Percentiles rank a stretch among this genome's conserved stretches.
Evolutionary conservation across 768 basidiomycete species (phyloP).

Genomic region (Exsudoporus frostii): DNA sequence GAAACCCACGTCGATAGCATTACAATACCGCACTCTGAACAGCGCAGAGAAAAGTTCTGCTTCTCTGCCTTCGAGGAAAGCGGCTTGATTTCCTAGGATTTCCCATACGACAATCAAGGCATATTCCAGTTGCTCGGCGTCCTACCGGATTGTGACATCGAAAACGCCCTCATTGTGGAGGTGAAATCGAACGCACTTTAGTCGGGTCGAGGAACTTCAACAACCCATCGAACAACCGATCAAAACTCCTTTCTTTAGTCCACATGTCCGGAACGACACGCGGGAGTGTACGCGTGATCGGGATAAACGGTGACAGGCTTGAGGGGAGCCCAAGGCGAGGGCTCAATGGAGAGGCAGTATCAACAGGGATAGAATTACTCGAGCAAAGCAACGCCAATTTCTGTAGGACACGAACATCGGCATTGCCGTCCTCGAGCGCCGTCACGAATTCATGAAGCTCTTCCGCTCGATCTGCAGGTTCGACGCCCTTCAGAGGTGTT

Average conservation of each 20-base stretch:
- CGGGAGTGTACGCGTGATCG: slow-evolving; percentile 35
- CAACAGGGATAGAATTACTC: slow-evolving; percentile 47
- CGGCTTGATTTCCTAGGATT: slow-evolving; percentile 69
- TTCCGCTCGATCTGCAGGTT: slow-evolving; percentile 39
- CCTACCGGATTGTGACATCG: slow-evolving; percentile 37
- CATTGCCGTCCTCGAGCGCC: slow-evolving; percentile 51
- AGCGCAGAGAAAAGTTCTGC: slow-evolving; percentile 70
- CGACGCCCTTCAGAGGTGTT: slow-evolving; percentile 39
- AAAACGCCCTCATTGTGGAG: not conserved
- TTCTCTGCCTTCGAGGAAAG: slow-evolving; percentile 76
- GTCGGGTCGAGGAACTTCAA: slow-evolving; percentile 57
- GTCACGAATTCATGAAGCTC: slow-evolving; percentile 54
- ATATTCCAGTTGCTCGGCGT: slow-evolving; percentile 65
- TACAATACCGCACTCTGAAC: slow-evolving; percentile 70
- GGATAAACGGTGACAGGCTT: slow-evolving; percentile 57
- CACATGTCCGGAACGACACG: slow-evolving; percentile 60
- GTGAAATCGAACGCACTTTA: slow-evolving; percentile 45
- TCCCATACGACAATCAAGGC: slow-evolving; percentile 84
- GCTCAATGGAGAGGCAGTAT: slow-evolving; percentile 50
- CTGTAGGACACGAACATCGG: slow-evolving; percentile 55
- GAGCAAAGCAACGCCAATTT: slow-evolving; percentile 63
- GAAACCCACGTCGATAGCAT: slow-evolving; percentile 59
- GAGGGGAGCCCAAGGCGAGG: slow-evolving; percentile 48
- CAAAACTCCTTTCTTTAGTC: slow-evolving; percentile 69
- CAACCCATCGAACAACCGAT: slow-evolving; percentile 64